Evolutionary conservation across 169 alveolate species (phyloP).

Genomic region (Plasmodium billcollinsi): DNA sequence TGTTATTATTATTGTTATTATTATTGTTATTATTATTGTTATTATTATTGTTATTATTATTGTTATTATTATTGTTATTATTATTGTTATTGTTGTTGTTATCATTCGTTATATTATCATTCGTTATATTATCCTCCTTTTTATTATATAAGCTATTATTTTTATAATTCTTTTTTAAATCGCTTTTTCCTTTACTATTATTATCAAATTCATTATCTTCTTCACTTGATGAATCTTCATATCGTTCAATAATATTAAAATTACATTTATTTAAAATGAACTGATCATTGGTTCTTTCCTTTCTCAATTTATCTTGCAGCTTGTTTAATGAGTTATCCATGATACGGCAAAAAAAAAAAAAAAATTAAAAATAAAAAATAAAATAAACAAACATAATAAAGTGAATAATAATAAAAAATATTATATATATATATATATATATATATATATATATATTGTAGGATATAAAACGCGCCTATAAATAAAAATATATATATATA

Average conservation of each 20-base stretch:
- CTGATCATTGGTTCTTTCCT: constrained; percentile 50
- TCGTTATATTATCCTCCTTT: neutral
- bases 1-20: neutral
- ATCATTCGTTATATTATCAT: no score
- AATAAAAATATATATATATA: no score
- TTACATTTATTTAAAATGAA: constrained; percentile 42
- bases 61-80: no score
- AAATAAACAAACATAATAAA: no score
- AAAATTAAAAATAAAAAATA: no score
- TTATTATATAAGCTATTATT: neutral
- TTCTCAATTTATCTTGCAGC: constrained; percentile 58
- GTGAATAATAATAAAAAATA: no score
- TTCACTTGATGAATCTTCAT: constrained; percentile 50
- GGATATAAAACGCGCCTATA: no score
- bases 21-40: neutral
- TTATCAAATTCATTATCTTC: neutral
- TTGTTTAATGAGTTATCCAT: constrained; percentile 8
- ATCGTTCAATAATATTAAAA: constrained; percentile 54
- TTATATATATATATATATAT: no score
- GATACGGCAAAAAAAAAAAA: neutral
- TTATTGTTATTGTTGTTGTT: constrained; percentile 5
- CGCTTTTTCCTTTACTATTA: no score
- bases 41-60: neutral
- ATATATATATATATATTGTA: no score
- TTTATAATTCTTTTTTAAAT: neutral